Percentiles rank a stretch among this genome's conserved stretches.
These are phyloP conservation scores for Phialophora tarda DNA, from an alignment of 2,329 filamentous ascomycete species.

Conservation along the genomic window DNA sequence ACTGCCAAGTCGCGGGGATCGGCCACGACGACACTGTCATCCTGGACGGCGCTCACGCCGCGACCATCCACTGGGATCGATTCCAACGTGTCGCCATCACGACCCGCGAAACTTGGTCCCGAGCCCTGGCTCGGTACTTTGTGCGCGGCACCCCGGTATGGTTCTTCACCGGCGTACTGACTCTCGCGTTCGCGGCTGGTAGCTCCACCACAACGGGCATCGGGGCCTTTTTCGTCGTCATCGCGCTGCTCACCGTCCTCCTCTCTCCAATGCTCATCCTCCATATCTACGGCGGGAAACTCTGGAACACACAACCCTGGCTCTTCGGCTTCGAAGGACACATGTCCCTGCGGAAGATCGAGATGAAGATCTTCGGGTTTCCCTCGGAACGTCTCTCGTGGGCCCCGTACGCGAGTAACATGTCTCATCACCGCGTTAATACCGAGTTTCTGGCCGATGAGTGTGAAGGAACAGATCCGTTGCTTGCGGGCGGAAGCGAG, in stretches of 20 bases:
- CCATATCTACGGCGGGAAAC: conserved; percentile 49
- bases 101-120: conserved; percentile 41
- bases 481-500: conserved; percentile 33
- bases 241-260: conserved; percentile 38
- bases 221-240: conserved; percentile 32
- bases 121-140: conserved; percentile 37
- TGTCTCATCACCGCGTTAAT: conserved; percentile 45
- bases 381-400: conserved; percentile 47
- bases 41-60: conserved; percentile 50
- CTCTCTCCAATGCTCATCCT: conserved; percentile 46
- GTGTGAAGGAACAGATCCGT: conserved; percentile 46
- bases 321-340: conserved; percentile 54
- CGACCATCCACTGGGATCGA: conserved; percentile 53
- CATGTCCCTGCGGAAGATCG: conserved; percentile 48
- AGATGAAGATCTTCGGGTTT: conserved; percentile 49
- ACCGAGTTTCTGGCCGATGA: conserved; percentile 35
- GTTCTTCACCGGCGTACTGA: conserved; percentile 28
- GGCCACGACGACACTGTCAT: conserved; percentile 53
- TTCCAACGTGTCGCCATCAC: conserved; percentile 46
- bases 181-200: conserved; percentile 1
- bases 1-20: conserved; percentile 50
- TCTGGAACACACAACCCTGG: conserved; percentile 51
- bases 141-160: conserved; percentile 34
- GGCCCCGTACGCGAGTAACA: conserved; percentile 43
- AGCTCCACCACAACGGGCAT: conserved; percentile 6